A percentile compares a stretch with the other conserved stretches of the same genome.
phyloP scores from a whole-genome alignment of 176 grass and related monocot species.

The Oryza australiensis region DNA sequence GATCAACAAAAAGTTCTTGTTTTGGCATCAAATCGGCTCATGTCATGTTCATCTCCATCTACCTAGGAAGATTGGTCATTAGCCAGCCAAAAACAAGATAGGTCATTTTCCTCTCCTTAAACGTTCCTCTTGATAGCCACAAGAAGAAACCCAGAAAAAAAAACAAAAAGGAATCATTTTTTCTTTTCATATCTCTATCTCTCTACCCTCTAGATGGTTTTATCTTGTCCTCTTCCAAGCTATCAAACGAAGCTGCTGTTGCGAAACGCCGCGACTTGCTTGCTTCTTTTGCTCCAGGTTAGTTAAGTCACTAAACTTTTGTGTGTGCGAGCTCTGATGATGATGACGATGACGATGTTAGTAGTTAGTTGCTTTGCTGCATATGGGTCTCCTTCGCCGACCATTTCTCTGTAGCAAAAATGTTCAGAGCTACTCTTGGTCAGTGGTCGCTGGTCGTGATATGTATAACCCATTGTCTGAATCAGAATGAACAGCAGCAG shows the following conservation, averaged over 20 bases:
- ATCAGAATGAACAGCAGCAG: background rate
- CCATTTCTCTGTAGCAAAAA: background rate
- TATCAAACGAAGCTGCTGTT: constrained; percentile 44
- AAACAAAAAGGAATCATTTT: background rate
- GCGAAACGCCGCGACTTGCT: constrained; percentile 31
- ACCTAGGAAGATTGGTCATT: background rate
- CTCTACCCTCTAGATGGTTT: background rate
- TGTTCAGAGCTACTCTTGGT: background rate
- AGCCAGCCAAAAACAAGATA: background rate
- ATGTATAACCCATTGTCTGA: background rate
- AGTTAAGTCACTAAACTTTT: background rate
- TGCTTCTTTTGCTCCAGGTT: background rate
- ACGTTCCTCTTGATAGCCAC: background rate
- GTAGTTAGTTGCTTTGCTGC: background rate
- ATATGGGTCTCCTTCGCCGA: background rate
- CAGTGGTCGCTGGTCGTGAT: background rate
- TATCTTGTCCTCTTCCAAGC: background rate
- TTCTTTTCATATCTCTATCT: background rate
- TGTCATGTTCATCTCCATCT: background rate
- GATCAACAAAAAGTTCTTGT: constrained; percentile 32
- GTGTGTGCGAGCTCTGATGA: background rate
- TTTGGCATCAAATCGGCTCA: background rate
- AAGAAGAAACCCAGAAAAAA: background rate
- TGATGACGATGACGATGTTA: background rate
- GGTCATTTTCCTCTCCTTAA: constrained; percentile 37